phyloP scores from a whole-genome alignment of 371 early-diverging fungal genomes.

The Mucor irregularis region DNA sequence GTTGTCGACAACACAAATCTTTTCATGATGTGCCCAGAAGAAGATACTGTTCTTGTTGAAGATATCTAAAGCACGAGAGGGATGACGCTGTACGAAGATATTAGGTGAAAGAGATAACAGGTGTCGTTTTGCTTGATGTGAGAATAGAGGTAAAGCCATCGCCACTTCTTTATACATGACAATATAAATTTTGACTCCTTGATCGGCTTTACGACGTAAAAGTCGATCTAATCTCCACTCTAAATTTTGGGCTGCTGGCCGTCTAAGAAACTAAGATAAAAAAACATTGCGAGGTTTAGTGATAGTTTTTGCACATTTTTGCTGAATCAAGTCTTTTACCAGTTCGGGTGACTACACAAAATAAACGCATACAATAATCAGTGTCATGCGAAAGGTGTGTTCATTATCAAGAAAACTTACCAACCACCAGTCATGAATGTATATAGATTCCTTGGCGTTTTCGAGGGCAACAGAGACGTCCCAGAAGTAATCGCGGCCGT shows the following conservation, averaged over 20 bases:
- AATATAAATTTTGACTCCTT: constrained; percentile 87
- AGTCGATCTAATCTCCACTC: constrained; percentile 80
- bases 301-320: no score
- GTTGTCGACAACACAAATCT: constrained; percentile 81
- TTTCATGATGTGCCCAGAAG: constrained; percentile 81
- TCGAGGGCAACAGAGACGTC: constrained; percentile 77
- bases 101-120: constrained; percentile 62
- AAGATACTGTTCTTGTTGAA: constrained; percentile 59
- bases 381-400: background rate
- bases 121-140: constrained; percentile 73
- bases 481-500: constrained; percentile 81
- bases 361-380: background rate
- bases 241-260: constrained; percentile 67
- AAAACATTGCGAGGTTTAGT: no score
- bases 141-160: constrained; percentile 73
- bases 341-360: constrained; percentile 16
- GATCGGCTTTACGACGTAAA: constrained; percentile 78
- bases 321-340: background rate
- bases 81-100: constrained; percentile 69
- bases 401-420: background rate
- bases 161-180: constrained; percentile 88
- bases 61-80: constrained; percentile 60
- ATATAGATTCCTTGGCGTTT: constrained; percentile 75
- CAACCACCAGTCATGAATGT: constrained; percentile 94
- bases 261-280: constrained; percentile 61